Evolutionary conservation across 164 flowering plant genomes (phyloP).

Genomic region (Nelumbo lutea): DNA sequence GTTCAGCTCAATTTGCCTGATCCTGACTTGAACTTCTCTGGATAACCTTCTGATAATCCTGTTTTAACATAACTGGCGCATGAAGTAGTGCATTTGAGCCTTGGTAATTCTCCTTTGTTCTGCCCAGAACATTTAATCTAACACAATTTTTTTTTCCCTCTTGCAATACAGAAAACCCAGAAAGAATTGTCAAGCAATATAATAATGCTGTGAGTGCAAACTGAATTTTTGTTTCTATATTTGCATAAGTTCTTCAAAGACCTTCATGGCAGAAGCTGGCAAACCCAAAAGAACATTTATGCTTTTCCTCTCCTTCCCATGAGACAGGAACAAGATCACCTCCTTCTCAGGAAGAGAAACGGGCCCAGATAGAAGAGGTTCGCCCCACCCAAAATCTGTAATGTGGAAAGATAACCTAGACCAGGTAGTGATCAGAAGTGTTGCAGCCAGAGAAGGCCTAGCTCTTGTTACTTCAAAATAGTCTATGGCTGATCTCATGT

Average conservation of each 20-base stretch:
- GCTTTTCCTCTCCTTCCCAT: conserved; percentile 21
- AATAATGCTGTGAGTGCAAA: not conserved
- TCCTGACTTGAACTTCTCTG: not conserved
- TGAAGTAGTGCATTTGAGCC: not conserved
- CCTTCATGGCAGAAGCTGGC: conserved; percentile 28
- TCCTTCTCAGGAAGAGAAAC: conserved; percentile 25
- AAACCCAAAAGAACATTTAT: conserved; percentile 25
- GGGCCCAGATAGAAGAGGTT: conserved; percentile 19
- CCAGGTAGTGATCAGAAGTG: conserved; percentile 28
- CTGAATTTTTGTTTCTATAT: conserved; percentile 6
- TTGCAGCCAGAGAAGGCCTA: conserved; percentile 10
- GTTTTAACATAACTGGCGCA: not conserved
- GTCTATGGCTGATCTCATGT: conserved; percentile 49
- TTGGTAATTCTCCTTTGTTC: not conserved
- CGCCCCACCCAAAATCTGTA: conserved; percentile 33
- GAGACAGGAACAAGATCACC: conserved; percentile 20
- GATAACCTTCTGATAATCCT: not conserved
- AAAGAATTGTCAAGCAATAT: not conserved
- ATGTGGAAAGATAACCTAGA: conserved; percentile 20
- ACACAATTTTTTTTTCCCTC: not conserved
- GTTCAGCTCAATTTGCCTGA: too few relatives aligned
- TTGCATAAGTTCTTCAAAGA: conserved; percentile 20
- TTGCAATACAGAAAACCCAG: not conserved
- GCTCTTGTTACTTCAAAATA: conserved; percentile 31
- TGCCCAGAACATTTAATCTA: not conserved